A percentile compares a stretch with the other conserved stretches of the same genome.
These are phyloP conservation scores for Solanum neorickii DNA, from an alignment of 257 asterid genomes.

Conservation along the genomic window DNA sequence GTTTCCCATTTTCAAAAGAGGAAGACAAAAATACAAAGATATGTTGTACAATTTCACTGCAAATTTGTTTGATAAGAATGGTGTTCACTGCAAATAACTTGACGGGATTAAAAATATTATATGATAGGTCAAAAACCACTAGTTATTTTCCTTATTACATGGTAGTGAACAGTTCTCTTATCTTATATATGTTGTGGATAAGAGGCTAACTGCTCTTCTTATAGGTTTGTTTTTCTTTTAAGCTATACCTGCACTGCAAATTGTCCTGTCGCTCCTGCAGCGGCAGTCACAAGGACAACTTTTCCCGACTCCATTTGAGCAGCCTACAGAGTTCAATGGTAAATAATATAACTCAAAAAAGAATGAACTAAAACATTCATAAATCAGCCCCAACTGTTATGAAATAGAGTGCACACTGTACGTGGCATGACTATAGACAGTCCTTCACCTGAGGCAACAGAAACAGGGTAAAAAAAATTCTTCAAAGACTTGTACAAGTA, in stretches of 20 bases:
- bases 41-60: neutral
- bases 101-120: neutral
- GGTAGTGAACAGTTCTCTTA: neutral
- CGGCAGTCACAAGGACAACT: slow-evolving; percentile 92
- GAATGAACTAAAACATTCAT: neutral
- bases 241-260: slow-evolving; percentile 89
- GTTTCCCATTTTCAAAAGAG: neutral
- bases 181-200: neutral
- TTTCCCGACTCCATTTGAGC: slow-evolving; percentile 84
- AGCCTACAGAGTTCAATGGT: slow-evolving; percentile 28
- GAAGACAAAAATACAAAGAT: neutral
- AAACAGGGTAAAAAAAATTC: neutral
- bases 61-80: neutral
- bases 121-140: neutral
- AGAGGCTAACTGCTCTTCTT: neutral
- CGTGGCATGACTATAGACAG: neutral
- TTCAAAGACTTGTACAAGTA: neutral
- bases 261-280: slow-evolving; percentile 99
- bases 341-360: neutral
- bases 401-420: neutral
- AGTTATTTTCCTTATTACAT: neutral
- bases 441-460: neutral
- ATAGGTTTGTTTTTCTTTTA: neutral
- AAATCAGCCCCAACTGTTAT: neutral
- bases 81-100: neutral